A percentile compares a stretch with the other conserved stretches of the same genome.
Conservation (phyloP, 176 grass and related monocot genomes). For the Pontederia paniculata region DNA sequence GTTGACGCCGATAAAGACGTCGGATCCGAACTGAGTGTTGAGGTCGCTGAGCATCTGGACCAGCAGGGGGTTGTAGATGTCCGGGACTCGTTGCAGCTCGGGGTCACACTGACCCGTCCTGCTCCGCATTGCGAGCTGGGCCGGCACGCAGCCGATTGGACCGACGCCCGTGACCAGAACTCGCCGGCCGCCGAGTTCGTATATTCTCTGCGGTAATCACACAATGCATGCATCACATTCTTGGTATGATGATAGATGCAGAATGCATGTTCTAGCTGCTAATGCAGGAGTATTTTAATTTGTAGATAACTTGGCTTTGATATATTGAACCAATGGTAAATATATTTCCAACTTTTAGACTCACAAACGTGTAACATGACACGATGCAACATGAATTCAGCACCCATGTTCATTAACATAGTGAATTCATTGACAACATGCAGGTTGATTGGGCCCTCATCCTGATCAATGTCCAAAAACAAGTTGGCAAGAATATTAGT, state of each 20-base stretch:
- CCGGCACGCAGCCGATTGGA: constrained; percentile 74
- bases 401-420: too few species aligned
- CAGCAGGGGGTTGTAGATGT: constrained; percentile 65
- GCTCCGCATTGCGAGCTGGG: constrained; percentile 67
- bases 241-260: not conserved
- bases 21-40: constrained; percentile 27
- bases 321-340: too few species aligned
- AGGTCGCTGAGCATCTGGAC: constrained; percentile 21
- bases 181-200: constrained; percentile 41
- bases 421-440: too few species aligned
- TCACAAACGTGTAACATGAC: too few species aligned
- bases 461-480: too few species aligned
- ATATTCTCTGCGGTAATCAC: constrained; percentile 19
- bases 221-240: not conserved
- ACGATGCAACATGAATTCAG: too few species aligned
- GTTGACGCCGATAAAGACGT: constrained; percentile 55
- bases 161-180: constrained; percentile 73
- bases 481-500: too few species aligned
- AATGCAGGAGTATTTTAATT: too few species aligned
- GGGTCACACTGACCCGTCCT: constrained; percentile 49
- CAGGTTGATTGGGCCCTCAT: too few species aligned
- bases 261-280: not conserved
- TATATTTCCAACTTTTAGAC: too few species aligned
- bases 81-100: constrained; percentile 54
- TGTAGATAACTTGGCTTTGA: too few species aligned